Conservation (phyloP, 2,329 filamentous ascomycete species). For the Taxawa tesnikishii region DNA sequence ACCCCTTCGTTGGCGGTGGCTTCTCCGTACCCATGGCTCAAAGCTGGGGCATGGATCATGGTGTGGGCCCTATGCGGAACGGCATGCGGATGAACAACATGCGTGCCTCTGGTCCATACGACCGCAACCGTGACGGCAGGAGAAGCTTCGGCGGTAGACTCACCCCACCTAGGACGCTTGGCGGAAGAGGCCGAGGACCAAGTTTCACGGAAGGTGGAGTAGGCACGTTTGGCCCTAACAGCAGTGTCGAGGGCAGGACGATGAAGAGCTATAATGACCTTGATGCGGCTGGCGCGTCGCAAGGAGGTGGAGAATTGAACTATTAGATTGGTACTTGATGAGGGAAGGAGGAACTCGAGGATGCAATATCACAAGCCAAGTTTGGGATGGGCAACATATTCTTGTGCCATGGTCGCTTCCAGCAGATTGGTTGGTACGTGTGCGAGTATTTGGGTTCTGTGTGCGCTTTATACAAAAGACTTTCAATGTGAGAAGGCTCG, state of each 20-base stretch:
- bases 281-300: constrained; percentile 51
- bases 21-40: constrained; percentile 11
- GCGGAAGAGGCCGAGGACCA: constrained; percentile 45
- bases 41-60: constrained; percentile 21
- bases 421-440: too few relatives aligned
- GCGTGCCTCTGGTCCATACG: constrained; percentile 13
- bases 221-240: constrained; percentile 65
- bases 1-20: constrained; percentile 11
- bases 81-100: constrained; percentile 11
- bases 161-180: constrained; percentile 37
- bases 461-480: too few relatives aligned
- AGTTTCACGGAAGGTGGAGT: constrained; percentile 65
- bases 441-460: too few relatives aligned
- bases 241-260: constrained; percentile 84
- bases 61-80: constrained; percentile 29
- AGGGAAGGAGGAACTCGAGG: too few relatives aligned
- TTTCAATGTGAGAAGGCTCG: too few relatives aligned
- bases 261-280: constrained; percentile 96
- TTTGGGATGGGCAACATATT: too few relatives aligned
- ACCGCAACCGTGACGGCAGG: constrained; percentile 37
- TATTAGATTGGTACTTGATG: too few relatives aligned
- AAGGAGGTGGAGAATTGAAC: constrained; percentile 72
- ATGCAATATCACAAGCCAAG: too few relatives aligned
- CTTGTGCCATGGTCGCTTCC: too few relatives aligned
- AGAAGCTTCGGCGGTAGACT: constrained; percentile 34